Base-by-base conservation (phyloP, 805 yeast genomes). In the Brettanomyces sp. region DNA sequence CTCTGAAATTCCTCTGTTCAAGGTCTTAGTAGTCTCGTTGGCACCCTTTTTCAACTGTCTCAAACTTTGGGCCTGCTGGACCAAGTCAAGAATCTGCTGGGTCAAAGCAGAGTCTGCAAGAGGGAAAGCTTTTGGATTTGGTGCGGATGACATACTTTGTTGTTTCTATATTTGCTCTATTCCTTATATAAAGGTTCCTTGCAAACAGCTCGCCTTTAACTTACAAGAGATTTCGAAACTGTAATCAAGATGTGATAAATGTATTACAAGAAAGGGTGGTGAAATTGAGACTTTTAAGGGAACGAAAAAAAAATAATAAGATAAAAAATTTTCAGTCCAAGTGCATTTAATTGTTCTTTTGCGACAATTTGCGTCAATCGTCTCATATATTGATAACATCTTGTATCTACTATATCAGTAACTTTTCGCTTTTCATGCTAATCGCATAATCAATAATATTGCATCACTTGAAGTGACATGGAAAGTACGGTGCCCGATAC, bases 31-130 rank as follows among this genome's bases (percentile, higher is more conserved):
- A 64, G 98, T 95, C 76, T 93, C 99, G 70, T 93, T 93, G 59
- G 99, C 99, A 73, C 99, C 99, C 73, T 93, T 93, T 80, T 93
- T 93, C 71, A 93, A 81, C 75, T 93, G 99, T 78, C 98, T 89
- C 68, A 93, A 80, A 74, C 85, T 89, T 63, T 95, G 90, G 52
- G 97, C 88, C 76, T 93, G 99, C 76, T 93, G 99, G 61, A 87
- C 93, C 67, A 93, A 90, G 63, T 93, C 98, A 66, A 93, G 79
- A 70, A 93, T 91, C 74, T 91, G 97, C 76, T 93, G 97, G 56
- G 95, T 75, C 61, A 95, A 79, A 58, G 83, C 89, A 56, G 96
- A 83, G 68, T 93, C 98, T 62, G 99, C 97, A 65, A 93, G 80
- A 67, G 99, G 99, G 76, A 93, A 93, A 55, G 99, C 99, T 70